Conservation (phyloP, 495 filamentous ascomycete genomes). For the Darksidea phi region DNA sequence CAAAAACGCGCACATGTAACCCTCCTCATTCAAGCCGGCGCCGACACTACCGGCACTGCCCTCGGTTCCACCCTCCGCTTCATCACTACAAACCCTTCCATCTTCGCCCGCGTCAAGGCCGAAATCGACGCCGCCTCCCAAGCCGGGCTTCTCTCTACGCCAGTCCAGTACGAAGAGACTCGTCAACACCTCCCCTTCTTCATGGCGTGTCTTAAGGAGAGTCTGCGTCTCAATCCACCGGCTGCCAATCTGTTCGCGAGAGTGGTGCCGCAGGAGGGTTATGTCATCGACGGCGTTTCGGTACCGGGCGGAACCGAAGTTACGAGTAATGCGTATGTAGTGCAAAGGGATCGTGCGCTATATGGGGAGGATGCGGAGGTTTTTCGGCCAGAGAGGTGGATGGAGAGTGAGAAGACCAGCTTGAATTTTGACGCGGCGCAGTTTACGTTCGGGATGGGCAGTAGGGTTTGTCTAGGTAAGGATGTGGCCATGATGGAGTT, state of each 20-base stretch:
- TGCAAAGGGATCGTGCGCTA: conserved; percentile 53
- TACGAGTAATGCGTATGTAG: conserved; percentile 56
- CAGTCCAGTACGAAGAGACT: conserved; percentile 43
- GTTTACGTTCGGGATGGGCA: conserved; percentile 31
- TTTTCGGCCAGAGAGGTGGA: conserved; percentile 66
- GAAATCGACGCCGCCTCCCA: conserved; percentile 50
- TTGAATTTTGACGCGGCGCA: conserved; percentile 14
- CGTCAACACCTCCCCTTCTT: conserved; percentile 55
- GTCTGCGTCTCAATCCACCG: conserved; percentile 57
- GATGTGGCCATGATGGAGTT: conserved; percentile 35
- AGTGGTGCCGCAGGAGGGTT: conserved; percentile 53
- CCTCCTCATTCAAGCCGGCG: conserved; percentile 50
- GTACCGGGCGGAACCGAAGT: conserved; percentile 54
- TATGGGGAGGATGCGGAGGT: conserved; percentile 63
- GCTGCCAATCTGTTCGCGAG: conserved; percentile 54
- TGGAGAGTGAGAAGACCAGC: conserved; percentile 50
- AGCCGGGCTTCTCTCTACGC: conserved; percentile 42
- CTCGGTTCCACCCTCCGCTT: conserved; percentile 59
- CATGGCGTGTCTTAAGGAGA: conserved; percentile 65
- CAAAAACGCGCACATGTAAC: conserved; percentile 28
- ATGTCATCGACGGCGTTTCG: conserved; percentile 51
- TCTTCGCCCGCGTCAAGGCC: conserved; percentile 46
- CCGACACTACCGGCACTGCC: conserved; percentile 62
- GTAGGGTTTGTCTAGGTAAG: conserved; percentile 31
- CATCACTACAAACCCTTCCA: conserved; percentile 47